Conservation (phyloP, 495 filamentous ascomycete species). For the Lasiosphaeria miniovina region DNA sequence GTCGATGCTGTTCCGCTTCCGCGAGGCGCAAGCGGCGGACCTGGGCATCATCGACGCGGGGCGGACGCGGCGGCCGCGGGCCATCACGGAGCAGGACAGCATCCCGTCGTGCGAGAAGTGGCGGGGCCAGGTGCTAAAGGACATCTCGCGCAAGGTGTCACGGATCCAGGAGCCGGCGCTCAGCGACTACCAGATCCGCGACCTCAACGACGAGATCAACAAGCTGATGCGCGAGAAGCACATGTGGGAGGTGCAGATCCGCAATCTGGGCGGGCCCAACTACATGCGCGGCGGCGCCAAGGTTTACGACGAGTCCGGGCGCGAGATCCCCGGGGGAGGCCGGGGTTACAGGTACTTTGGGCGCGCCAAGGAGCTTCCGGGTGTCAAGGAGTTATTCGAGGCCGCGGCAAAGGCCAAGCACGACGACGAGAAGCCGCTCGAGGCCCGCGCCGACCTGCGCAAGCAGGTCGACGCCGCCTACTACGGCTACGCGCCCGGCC, state of each 20-base stretch:
- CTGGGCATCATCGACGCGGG: conserved; percentile 92
- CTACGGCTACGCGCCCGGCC: conserved; percentile 91
- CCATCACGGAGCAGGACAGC: conserved; percentile 76
- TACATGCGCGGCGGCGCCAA: conserved; percentile 91
- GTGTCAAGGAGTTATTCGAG: conserved; percentile 96
- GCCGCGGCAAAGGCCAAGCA: conserved; percentile 56
- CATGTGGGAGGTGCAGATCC: conserved; percentile 96
- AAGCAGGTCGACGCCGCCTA: conserved; percentile 89
- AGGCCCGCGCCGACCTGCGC: conserved; percentile 64
- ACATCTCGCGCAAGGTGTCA: conserved; percentile 92
- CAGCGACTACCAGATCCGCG: conserved; percentile 93
- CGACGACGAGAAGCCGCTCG: conserved; percentile 56
- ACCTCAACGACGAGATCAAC: conserved; percentile 99
- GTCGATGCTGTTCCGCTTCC: conserved; percentile 99
- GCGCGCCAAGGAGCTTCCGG: conserved; percentile 82
- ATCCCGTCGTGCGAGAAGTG: conserved; percentile 94
- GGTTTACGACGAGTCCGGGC: conserved; percentile 87
- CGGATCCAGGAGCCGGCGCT: conserved; percentile 88
- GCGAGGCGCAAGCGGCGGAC: conserved; percentile 93
- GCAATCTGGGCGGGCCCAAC: conserved; percentile 90
- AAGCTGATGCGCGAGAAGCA: conserved; percentile 98
- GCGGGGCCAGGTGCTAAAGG: conserved; percentile 96
- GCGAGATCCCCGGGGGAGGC: conserved; percentile 84
- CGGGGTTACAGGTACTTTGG: conserved; percentile 88
- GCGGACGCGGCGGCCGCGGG: conserved; percentile 84